Conservation (phyloP, 768 basidiomycete genomes). For the Filobasidium floriforme region DNA sequence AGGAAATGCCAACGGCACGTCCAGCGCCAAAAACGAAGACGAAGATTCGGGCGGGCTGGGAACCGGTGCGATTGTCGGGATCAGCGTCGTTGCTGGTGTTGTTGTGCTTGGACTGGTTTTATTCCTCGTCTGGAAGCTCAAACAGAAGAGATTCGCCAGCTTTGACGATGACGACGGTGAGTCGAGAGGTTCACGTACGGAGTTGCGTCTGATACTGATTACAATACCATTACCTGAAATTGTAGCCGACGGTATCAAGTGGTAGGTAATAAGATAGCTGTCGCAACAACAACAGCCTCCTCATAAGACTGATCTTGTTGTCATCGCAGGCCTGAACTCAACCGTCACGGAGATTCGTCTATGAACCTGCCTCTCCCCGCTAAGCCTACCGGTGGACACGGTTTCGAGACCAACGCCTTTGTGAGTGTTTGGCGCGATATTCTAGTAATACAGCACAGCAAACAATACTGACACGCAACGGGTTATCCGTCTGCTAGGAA, state of each 20-base stretch:
- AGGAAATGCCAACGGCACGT: conserved; percentile 21
- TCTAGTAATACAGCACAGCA: not conserved
- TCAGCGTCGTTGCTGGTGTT: conserved; percentile 37
- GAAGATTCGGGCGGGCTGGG: conserved; percentile 19
- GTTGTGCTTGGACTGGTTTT: conserved; percentile 33
- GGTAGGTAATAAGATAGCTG: conserved; percentile 24
- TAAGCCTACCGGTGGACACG: conserved; percentile 40
- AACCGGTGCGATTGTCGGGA: conserved; percentile 39
- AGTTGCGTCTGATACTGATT: not conserved
- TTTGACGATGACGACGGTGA: conserved; percentile 31
- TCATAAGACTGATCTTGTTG: not conserved
- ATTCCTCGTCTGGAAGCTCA: conserved; percentile 41
- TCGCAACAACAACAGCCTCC: not conserved
- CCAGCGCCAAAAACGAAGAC: conserved; percentile 21
- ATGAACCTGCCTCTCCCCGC: conserved; percentile 41
- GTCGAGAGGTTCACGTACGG: conserved; percentile 3
- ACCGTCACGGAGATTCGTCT: conserved; percentile 40
- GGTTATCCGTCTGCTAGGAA: conserved; percentile 11
- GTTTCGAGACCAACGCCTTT: conserved; percentile 41
- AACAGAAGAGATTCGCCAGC: conserved; percentile 27
- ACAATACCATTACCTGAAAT: not conserved
- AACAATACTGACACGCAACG: not conserved
- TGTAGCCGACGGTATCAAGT: conserved; percentile 38
- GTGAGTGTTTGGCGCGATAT: conserved; percentile 22
- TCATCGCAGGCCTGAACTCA: conserved; percentile 35